These are phyloP conservation scores for Penicillium mononematosum DNA, from an alignment of 495 filamentous ascomycete genomes.

Conservation along the genomic window DNA sequence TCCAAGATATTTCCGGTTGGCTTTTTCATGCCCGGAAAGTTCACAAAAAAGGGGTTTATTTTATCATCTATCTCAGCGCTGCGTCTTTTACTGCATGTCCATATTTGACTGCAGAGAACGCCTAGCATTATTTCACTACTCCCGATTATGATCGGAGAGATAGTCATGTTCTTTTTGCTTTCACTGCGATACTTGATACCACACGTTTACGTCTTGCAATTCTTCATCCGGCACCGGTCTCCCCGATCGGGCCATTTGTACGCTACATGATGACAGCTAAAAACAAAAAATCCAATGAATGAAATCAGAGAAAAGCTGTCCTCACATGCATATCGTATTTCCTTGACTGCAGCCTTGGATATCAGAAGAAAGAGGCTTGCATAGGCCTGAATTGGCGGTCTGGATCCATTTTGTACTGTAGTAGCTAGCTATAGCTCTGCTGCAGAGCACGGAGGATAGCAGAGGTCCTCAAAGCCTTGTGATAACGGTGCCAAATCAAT, in stretches of 20 bases:
- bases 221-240: constrained; percentile 2
- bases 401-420: constrained; percentile 6
- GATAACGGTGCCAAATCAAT: constrained; percentile 19
- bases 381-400: constrained; percentile 26
- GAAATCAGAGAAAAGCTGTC: constrained; percentile 6
- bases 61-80: constrained; percentile 14
- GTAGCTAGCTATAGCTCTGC: constrained; percentile 4
- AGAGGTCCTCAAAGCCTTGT: constrained; percentile 14
- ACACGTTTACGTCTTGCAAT: constrained; percentile 22
- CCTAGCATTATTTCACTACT: constrained; percentile 12
- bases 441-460: constrained; percentile 9
- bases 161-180: constrained; percentile 18
- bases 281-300: constrained; percentile 18
- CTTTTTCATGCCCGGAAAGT: constrained; percentile 9
- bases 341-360: constrained; percentile 2
- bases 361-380: constrained; percentile 15
- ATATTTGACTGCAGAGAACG: constrained; percentile 17
- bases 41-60: constrained; percentile 17
- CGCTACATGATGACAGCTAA: constrained; percentile 22
- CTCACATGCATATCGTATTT: constrained; percentile 22
- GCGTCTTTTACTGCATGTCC: constrained; percentile 12
- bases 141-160: constrained; percentile 18
- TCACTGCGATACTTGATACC: constrained; percentile 43
- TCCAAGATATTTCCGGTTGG: constrained; percentile 13
- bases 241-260: constrained; percentile 19